phyloP scores from a whole-genome alignment of 2,329 filamentous ascomycete species.

The Microcera coccophila region DNA sequence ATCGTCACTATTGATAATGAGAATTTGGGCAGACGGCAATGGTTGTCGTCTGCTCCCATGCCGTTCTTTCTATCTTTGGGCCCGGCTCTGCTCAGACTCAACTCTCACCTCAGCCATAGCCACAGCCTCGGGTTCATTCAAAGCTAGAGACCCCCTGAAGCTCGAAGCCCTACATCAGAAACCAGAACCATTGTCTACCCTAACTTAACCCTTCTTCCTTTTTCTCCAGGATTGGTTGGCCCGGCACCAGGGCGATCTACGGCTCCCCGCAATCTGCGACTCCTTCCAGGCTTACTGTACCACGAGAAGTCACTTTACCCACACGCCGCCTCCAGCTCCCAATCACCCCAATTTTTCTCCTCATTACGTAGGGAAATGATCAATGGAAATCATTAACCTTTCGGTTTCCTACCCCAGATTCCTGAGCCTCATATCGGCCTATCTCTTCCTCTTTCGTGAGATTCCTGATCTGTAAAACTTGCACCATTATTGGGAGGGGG shows the following conservation, averaged over 20 bases:
- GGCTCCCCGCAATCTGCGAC: slow-evolving; percentile 23
- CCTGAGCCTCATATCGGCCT: slow-evolving; percentile 21
- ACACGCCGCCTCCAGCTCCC: neutral
- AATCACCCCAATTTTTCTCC: neutral
- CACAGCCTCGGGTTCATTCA: too few relatives aligned
- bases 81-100: too few relatives aligned
- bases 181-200: too few relatives aligned
- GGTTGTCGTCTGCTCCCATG: too few relatives aligned
- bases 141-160: too few relatives aligned
- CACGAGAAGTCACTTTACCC: neutral
- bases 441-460: slow-evolving; percentile 17
- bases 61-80: too few relatives aligned
- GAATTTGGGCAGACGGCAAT: too few relatives aligned
- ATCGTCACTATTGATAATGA: too few relatives aligned
- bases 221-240: slow-evolving; percentile 7
- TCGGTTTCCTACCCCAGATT: slow-evolving; percentile 23
- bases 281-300: slow-evolving; percentile 5
- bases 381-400: slow-evolving; percentile 18
- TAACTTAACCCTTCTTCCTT: too few relatives aligned
- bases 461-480: slow-evolving; percentile 24
- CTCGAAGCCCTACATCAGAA: too few relatives aligned
- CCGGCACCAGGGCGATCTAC: slow-evolving; percentile 23
- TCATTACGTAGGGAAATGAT: slow-evolving; percentile 21
- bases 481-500: slow-evolving; percentile 16
- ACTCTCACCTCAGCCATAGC: too few relatives aligned